Evolutionary conservation across 129 eudicot species (phyloP), one percentile per base, ranked within the genome.

Genomic region (Centella asiatica): DNA sequence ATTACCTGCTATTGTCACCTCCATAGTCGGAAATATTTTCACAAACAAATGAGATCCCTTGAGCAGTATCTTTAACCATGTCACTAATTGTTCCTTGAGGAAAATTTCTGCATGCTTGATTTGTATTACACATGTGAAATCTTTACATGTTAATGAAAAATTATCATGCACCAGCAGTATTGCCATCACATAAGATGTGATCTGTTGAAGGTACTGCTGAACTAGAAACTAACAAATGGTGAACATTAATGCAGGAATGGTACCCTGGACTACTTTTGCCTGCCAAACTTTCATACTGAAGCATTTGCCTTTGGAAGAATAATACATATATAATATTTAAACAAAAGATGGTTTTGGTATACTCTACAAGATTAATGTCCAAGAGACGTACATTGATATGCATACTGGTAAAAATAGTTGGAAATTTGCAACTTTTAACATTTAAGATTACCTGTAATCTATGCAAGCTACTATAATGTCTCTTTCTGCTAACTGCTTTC

Each of bases 81-180:
- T 93, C 96, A 59, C 95, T 72, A 51, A 93, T 87, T 52, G 99
- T 87, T 56, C 96, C 99, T 74, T 93, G 96, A 28, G 99, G 99
- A 67, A 93, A 93, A 73, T 87, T 93, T 81, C 99, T 93, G 89
- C 82, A 68, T 22, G 44, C 39, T 65, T 56, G 36, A 66, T 62
- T 54, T 13, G 40, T 31, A 71, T 44, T 51, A 55, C 13, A 24
- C 27, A 27, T 40, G 20, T 24, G 49, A 5, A 34, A 47, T 36
- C 1, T 57, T 19, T 28, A n/a, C n/a, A n/a, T n/a, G n/a, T 20
- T 11, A 1, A 6, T 14, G 15, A 32, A 57, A n/a, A 17, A 20
- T 19, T 6, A 29, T 5, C 18, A 22, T 20, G n/a, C 63, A 57
- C 20, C 11, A 34, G 46, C 33, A 57, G 50, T 65, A 48, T 32